Base-by-base conservation (phyloP, 148 eudicot species). In the Fagopyrum tataricum region DNA sequence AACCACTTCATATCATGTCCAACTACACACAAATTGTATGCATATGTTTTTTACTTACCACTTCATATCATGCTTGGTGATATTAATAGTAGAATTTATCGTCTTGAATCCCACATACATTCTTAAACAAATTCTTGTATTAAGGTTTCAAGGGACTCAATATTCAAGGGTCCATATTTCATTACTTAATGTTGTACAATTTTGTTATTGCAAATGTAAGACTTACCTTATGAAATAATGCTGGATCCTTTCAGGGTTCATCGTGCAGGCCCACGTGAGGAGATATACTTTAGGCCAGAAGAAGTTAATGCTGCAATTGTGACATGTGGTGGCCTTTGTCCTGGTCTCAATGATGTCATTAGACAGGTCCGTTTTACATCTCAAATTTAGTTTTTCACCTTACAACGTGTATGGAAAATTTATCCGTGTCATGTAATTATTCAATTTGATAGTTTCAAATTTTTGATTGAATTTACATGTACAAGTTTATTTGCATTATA, bases 251-350 rank as follows among this genome's bases (percentile, higher is more conserved):
- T 64, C 87, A 95, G 98, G 98, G 93, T 95, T 71, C 98, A 91
- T 73, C 97, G 97, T 83, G 97, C 97, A 80, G 98, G 98, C 67
- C 98, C 98, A 59, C 85, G 98, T 41, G 97, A 94, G 79, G 75
- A 88, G 75, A 94, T 94, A 87, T 95, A 88, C 81, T 95, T 90
- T 74, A 91, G 75, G 76, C 98, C 98, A 4, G 98, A 95, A 87
- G 88, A 95, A 70, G 98, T 95, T 44, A 95, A 95, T 80, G 98
- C 98, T 59, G 98, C 97, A 72, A 95, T 95, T 80, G 86, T 95
- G 37, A 95, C 98, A 51, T 95, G 98, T 78, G 98, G 98, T 26
- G 98, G 98, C 56, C 93, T 95, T 64, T 95, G 98, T 75, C 98
- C 98, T 61, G 98, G 98, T 51, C 93, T 95, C 56, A 95, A 95